Conservation (phyloP, 208 protist genomes). For the Novymonas esmeraldas region DNA sequence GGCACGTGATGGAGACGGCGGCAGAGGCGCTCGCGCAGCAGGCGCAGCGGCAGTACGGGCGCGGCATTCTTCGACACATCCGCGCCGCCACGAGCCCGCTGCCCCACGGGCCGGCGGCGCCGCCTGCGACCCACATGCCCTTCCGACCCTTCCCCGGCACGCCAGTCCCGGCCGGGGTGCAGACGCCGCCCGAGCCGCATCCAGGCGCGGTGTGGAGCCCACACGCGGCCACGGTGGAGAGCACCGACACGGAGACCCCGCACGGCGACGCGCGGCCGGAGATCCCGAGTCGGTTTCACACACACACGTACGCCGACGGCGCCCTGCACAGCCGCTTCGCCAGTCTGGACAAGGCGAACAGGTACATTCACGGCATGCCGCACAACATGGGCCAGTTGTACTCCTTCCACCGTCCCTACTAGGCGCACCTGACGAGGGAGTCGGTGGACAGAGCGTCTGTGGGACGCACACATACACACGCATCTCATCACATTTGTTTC, state of each 20-base stretch:
- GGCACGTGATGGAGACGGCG: slow-evolving; percentile 61
- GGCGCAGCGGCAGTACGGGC: slow-evolving; percentile 64
- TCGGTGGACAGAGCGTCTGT: background rate
- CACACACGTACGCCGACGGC: slow-evolving; percentile 35
- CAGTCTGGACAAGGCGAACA: slow-evolving; percentile 28
- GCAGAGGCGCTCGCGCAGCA: slow-evolving; percentile 54
- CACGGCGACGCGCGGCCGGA: background rate
- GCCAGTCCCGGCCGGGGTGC: slow-evolving; percentile 60
- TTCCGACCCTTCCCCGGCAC: slow-evolving; percentile 76
- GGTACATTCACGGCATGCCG: slow-evolving; percentile 42
- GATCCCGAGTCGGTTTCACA: slow-evolving; percentile 29
- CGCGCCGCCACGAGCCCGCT: slow-evolving; percentile 6
- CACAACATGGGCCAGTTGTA: slow-evolving; percentile 89
- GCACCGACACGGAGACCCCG: background rate
- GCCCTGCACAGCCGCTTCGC: slow-evolving; percentile 19
- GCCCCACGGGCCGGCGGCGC: slow-evolving; percentile 24
- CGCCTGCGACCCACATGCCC: slow-evolving; percentile 65
- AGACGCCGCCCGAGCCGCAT: slow-evolving; percentile 43
- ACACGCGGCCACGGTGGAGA: slow-evolving; percentile 19
- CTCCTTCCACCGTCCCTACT: slow-evolving; percentile 89
- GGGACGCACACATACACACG: background rate
- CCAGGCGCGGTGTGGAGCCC: slow-evolving; percentile 33
- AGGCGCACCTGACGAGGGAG: background rate
- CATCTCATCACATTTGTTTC: background rate
- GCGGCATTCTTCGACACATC: slow-evolving; percentile 51